Conservation (phyloP, 1,139 yeast genomes). For the Suhomyces choctaworum region DNA sequence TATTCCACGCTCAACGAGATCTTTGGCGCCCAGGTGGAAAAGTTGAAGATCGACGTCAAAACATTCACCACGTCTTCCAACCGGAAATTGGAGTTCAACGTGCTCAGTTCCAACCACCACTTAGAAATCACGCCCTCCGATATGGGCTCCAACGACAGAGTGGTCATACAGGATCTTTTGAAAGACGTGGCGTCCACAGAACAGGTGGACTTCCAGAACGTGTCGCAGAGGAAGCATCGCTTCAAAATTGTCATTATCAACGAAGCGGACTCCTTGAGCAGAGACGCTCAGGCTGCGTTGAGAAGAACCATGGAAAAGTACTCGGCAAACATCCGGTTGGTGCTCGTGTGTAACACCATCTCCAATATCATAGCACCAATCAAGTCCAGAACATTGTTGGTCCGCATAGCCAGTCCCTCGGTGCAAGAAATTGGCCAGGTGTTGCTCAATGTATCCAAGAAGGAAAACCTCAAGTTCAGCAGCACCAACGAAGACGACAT, state of each 20-base stretch:
- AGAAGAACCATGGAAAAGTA: constrained; percentile 98
- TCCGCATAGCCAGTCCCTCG: constrained; percentile 84
- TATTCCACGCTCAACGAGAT: constrained; percentile 77
- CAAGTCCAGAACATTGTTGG: constrained; percentile 83
- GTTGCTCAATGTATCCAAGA: constrained; percentile 53
- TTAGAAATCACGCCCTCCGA: constrained; percentile 96
- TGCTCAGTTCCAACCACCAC: constrained; percentile 86
- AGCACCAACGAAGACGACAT: constrained; percentile 37
- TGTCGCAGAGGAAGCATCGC: constrained; percentile 51
- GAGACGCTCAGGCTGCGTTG: constrained; percentile 97
- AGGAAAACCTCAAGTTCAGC: constrained; percentile 54
- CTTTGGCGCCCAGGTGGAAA: constrained; percentile 80
- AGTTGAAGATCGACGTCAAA: constrained; percentile 84
- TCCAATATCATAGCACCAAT: constrained; percentile 93
- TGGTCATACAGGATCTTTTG: constrained; percentile 88
- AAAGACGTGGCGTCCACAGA: constrained; percentile 95
- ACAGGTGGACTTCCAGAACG: constrained; percentile 69
- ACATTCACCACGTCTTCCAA: constrained; percentile 71
- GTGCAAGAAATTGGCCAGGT: constrained; percentile 55
- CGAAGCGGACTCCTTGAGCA: constrained; percentile 87
- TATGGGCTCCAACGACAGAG: constrained; percentile 92
- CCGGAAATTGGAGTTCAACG: constrained; percentile 84
- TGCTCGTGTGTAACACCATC: constrained; percentile 84
- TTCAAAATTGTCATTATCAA: constrained; percentile 92
- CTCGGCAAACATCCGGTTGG: constrained; percentile 79